phyloP scores from a whole-genome alignment of 2,329 filamentous ascomycete genomes.

The Alternaria incomplexa region DNA sequence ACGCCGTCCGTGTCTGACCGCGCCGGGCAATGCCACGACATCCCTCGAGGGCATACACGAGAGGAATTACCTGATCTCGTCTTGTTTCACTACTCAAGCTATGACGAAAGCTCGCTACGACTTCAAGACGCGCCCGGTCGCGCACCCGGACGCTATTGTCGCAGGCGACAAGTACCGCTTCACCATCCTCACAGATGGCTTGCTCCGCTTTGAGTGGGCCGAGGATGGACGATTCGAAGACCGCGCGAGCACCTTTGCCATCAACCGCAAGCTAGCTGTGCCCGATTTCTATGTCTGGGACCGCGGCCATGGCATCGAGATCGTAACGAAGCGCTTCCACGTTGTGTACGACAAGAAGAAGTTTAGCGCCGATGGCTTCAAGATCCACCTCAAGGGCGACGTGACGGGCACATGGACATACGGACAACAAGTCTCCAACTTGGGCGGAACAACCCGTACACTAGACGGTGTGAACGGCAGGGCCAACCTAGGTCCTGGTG shows the following conservation, averaged over 20 bases:
- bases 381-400: conserved; percentile 53
- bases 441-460: conserved; percentile 60
- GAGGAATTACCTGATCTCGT: conserved; percentile 14
- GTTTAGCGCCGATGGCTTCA: conserved; percentile 61
- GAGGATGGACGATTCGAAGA: conserved; percentile 67
- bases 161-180: conserved; percentile 63
- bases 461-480: conserved; percentile 62
- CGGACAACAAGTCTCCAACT: conserved; percentile 51
- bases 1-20: conserved; percentile 21
- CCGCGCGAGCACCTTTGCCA: conserved; percentile 66
- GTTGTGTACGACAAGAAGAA: conserved; percentile 64
- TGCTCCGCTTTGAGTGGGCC: conserved; percentile 69
- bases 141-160: conserved; percentile 55
- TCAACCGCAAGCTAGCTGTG: conserved; percentile 58
- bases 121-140: conserved; percentile 53
- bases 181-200: conserved; percentile 62
- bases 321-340: conserved; percentile 62
- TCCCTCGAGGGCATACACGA: conserved; percentile 10
- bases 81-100: conserved; percentile 8
- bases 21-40: conserved; percentile 24
- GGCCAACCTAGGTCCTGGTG: conserved; percentile 57
- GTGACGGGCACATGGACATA: conserved; percentile 60
- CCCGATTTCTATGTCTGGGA: conserved; percentile 59
- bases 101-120: conserved; percentile 49
- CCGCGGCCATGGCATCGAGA: conserved; percentile 56